These are phyloP conservation scores for Hyphopichia fennica DNA, from an alignment of 1,139 yeast species.

Conservation along the genomic window DNA sequence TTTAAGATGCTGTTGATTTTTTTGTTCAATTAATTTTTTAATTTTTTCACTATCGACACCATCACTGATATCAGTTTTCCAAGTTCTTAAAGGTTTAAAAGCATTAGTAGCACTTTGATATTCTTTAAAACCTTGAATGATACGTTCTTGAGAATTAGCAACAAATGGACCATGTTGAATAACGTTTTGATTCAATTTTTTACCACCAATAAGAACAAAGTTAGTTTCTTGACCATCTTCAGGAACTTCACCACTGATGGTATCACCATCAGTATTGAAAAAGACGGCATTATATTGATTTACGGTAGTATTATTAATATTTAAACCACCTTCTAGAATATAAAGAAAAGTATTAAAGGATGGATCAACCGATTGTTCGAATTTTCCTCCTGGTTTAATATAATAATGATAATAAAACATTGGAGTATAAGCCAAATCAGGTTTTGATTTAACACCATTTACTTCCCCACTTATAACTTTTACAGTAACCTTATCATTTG, in stretches of 20 bases:
- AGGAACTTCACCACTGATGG: conserved; percentile 51
- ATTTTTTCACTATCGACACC: conserved; percentile 41
- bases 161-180: conserved; percentile 93
- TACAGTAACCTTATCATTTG: conserved; percentile 64
- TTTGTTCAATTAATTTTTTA: neutral
- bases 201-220: conserved; percentile 75
- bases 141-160: conserved; percentile 61
- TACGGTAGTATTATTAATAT: conserved; percentile 38
- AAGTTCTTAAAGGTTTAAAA: conserved; percentile 66
- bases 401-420: conserved; percentile 71
- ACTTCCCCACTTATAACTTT: conserved; percentile 78
- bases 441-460: conserved; percentile 71
- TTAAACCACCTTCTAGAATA: conserved; percentile 60
- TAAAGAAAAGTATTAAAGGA: conserved; percentile 76
- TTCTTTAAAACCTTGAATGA: conserved; percentile 67
- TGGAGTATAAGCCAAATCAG: conserved; percentile 84
- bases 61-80: conserved; percentile 66
- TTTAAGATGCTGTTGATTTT: too few species aligned
- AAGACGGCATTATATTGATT: conserved; percentile 57
- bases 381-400: conserved; percentile 67
- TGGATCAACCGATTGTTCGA: conserved; percentile 59
- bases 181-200: conserved; percentile 70
- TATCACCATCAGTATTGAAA: conserved; percentile 66
- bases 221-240: conserved; percentile 31
- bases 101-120: conserved; percentile 71